Evolutionary conservation across 345 rosid species (phyloP), one percentile per base, ranked within the genome.

Genomic region (Hirschfeldia incana): DNA sequence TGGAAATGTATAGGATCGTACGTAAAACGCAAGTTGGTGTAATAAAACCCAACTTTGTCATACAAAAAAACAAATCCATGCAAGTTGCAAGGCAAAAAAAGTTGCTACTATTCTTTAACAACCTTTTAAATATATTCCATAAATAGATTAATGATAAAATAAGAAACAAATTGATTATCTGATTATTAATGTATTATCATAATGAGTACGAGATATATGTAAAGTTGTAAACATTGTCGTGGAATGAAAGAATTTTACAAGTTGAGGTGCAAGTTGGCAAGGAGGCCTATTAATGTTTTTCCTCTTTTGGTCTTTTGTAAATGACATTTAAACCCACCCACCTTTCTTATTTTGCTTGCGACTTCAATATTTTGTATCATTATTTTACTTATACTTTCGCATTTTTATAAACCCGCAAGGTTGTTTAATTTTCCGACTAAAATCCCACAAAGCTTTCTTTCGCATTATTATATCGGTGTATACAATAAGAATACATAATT

Each of bases 211-310:
- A 81, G 11, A 65, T 65, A 57, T 63, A 60, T 69, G 77, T 72
- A n/a, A n/a, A n/a, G n/a, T n/a, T n/a, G n/a, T n/a, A 76, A 65
- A 65, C 65, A 75, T 69, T 78, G 84, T 58, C 64, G 67, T 46
- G 76, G 80, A 63, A 76, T 80, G 77, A 81, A 81, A 58, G 44
- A 71, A 71, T 76, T 75, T 76, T 75, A 87, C 89, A 83, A 85
- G 80, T 85, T 87, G 88, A 75, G 37, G 5, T 70, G 88, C 90
- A 87, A 85, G 83, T 87, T 74, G 90, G 83, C 80, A 76, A 57
- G 73, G 39, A 67, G 79, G 80, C 73, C 72, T 77, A 75, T 82
- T 80, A 78, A 77, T 80, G 76, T 78, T 81, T 74, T 74, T 57
- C 58, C 16, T 77, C 44, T 82, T 74, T 72, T 53, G 76, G 70